Base-by-base conservation (phyloP, 768 basidiomycete species). In the Trametes punicea region DNA sequence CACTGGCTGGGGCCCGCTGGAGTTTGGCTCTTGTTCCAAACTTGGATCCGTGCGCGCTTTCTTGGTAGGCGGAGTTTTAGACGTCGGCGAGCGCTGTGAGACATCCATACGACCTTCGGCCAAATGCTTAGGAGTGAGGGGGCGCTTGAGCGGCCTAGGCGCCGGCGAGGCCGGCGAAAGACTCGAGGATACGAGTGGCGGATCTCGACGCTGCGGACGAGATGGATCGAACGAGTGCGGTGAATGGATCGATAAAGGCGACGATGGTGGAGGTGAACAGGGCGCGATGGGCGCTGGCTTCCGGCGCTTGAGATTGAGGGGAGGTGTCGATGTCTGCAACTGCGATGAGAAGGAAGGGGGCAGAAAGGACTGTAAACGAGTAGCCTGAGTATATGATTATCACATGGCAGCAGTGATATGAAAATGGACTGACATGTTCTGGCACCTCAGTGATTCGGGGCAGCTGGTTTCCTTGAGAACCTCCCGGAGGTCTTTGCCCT, bases 291-390 rank as follows among this genome's bases (percentile, higher is more conserved):
- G 71, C 30, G 73, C 68, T 2, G 79, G 78, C 64, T 81, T 81
- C n/a, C 65, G 65, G 23, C 72, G 73, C 39, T 53, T 46, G 25
- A 49, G 40, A 16, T 57, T 55, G n/a, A 62, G 59, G 30, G 68
- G 70, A 9, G 82, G 83, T 4, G 82, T 84, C 2, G 83, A 85
- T 25, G 81, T 83, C 29, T 69, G 63, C 20, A 84, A 65, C 54
- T 81, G 70, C 10, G 76, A 71, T 27, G 80, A 77, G 61, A 83
- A 84, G 6, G 82, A 83, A 3, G 81, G 82, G 1, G 81, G 81
- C 18, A 80, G 66, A 55, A 76, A 81, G n/a, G 71, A 69, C 80
- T 76, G 58, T 62, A 39, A 26, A 25, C 11, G 25, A 36, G 46
- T 26, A 41, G 46, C 21, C 59, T 47, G 44, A 29, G 48, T 62